Evolutionary conservation across 108 stramenopile genomes (phyloP).

Genomic region (Nitzschia inconspicua): DNA sequence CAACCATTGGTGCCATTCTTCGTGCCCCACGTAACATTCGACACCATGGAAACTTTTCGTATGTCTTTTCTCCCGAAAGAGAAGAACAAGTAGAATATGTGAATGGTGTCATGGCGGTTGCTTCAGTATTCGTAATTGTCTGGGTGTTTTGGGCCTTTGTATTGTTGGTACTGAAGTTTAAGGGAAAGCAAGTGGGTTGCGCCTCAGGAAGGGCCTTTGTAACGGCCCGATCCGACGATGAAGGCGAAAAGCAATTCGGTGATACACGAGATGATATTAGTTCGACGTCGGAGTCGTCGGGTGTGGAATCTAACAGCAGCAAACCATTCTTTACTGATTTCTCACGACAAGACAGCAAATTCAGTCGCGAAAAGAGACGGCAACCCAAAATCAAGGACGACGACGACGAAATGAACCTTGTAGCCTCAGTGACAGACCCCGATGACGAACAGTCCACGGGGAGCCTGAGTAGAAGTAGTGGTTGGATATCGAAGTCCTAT

Average conservation of each 20-base stretch:
- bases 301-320: neutral
- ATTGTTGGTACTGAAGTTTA: conserved; percentile 31
- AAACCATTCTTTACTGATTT: conserved; percentile 5
- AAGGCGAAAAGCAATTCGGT: neutral
- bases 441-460: too few species aligned
- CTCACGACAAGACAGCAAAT: too few species aligned
- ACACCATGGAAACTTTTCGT: conserved; percentile 18
- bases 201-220: conserved; percentile 47
- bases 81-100: conserved; percentile 26
- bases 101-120: conserved; percentile 33
- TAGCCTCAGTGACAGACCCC: too few species aligned
- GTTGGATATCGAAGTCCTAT: too few species aligned
- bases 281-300: neutral
- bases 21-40: conserved; percentile 6
- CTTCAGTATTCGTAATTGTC: conserved; percentile 14
- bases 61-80: conserved; percentile 20
- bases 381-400: too few species aligned
- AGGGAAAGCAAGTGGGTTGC: conserved; percentile 45
- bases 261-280: neutral
- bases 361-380: too few species aligned
- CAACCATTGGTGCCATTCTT: neutral
- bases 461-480: too few species aligned
- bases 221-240: neutral
- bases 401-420: too few species aligned
- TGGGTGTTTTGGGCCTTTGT: conserved; percentile 41